Percentiles rank a stretch among this genome's conserved stretches.
phyloP scores from a whole-genome alignment of 257 asterid genomes.

The Forsythia suspensa region DNA sequence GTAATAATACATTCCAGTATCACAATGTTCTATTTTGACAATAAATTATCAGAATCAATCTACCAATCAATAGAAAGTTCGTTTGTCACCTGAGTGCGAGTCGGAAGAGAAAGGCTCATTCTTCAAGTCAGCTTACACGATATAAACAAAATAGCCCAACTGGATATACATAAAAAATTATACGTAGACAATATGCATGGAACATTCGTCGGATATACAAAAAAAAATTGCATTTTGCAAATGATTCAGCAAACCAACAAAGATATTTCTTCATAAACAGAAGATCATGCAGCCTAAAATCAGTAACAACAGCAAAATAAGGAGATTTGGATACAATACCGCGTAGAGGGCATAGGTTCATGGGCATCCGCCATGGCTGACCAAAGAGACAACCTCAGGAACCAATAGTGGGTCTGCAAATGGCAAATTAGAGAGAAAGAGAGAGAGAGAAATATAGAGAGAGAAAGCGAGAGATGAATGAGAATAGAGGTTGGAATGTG shows the following conservation, averaged over 20 bases:
- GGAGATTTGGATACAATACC: slow-evolving; percentile 26
- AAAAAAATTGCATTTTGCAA: background rate
- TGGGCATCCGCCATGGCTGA: slow-evolving; percentile 55
- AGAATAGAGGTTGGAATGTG: slow-evolving; percentile 39
- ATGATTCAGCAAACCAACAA: background rate
- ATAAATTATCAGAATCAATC: background rate
- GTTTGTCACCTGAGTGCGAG: background rate
- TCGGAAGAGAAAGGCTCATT: background rate
- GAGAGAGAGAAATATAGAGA: slow-evolving; percentile 13
- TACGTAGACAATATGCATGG: background rate
- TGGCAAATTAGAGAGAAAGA: slow-evolving; percentile 30
- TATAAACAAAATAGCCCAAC: too few species aligned
- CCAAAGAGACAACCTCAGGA: slow-evolving; percentile 53
- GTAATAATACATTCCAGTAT: background rate
- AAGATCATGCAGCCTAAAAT: background rate
- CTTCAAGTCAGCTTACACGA: background rate
- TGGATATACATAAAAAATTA: background rate
- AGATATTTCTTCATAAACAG: slow-evolving; percentile 8
- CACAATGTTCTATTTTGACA: background rate
- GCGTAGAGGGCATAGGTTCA: slow-evolving; percentile 40
- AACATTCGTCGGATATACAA: background rate
- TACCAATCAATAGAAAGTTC: background rate
- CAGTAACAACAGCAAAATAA: background rate
- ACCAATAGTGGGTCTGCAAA: slow-evolving; percentile 39
- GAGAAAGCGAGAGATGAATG: slow-evolving; percentile 26